A percentile compares a stretch with the other conserved stretches of the same genome.
phyloP scores from a whole-genome alignment of 1,284 basidiomycete genomes.

The Dichomitus squalens region DNA sequence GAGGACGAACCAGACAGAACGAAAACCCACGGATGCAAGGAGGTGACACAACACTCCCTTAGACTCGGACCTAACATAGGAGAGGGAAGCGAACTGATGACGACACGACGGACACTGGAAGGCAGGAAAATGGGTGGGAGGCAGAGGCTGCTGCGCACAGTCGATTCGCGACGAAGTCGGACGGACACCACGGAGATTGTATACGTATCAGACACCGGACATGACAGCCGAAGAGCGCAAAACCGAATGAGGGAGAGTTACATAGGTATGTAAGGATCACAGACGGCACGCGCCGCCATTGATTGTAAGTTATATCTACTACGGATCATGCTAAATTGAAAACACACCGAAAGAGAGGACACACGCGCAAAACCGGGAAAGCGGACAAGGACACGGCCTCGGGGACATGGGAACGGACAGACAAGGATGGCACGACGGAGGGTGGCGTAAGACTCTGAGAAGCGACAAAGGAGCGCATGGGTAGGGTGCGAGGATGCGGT shows the following conservation, averaged over 20 bases:
- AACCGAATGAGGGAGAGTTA: conserved; percentile 7
- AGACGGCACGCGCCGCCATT: conserved; percentile 15
- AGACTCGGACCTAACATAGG: too few relatives aligned
- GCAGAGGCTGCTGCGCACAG: not conserved
- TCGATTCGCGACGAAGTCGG: too few relatives aligned
- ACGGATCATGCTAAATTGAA: conserved; percentile 14
- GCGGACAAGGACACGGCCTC: conserved; percentile 4
- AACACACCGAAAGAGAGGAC: too few relatives aligned
- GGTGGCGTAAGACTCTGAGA: not conserved
- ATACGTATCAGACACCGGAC: not conserved
- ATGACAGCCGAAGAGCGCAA: not conserved
- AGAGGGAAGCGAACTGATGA: not conserved
- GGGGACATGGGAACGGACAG: not conserved
- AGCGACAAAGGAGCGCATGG: conserved; percentile 1
- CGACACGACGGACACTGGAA: not conserved
- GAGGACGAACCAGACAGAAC: too few relatives aligned
- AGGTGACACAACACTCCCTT: too few relatives aligned
- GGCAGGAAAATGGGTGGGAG: not conserved
- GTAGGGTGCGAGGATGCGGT: not conserved
- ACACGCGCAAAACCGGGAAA: not conserved
- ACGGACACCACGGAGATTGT: not conserved
- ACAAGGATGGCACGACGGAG: not conserved
- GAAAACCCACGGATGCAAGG: too few relatives aligned
- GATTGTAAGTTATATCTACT: conserved; percentile 21
- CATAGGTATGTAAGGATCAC: conserved; percentile 20